Base-by-base conservation (phyloP, 192 early-diverging fungal species). In the Phlyctochytrium planicorne region DNA sequence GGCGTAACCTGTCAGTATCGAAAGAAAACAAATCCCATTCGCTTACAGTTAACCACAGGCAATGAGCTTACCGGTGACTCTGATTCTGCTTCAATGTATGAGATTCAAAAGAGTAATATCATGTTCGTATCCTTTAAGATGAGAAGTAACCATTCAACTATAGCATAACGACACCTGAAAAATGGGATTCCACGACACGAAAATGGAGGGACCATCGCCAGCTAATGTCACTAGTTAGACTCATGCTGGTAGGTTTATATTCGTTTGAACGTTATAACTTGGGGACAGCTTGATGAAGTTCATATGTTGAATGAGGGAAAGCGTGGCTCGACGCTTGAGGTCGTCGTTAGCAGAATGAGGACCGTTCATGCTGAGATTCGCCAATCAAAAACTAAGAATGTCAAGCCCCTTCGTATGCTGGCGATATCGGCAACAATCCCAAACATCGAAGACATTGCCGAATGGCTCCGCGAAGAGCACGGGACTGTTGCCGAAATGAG, bases 101-200 rank as follows among this genome's bases (percentile, higher is more conserved):
- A 86, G 4, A 75, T 88, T 3, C 78, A 80, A 60, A 69, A 63
- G 31, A 69, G 70, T 36, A 73, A 81, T 24, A 79, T 84, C 53
- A 79, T 84, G 79, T 80, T 60, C 47, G 69, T 24, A 50, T 62
- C 4, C 12, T 2, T 4, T 3, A 14, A 35, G 27, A 12, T 50
- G 1, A 52, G 17, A 20, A n/a, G 30, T 80, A 16, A 35, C 72
- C 30, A 53, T 59, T 14, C 30, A 14, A 72, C 31, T 4, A 25
- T 53, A 82, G 76, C 20, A 78, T 92, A 14, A 89, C 91, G 4
- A 92, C 91, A 1, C 91, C 91, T 17, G 91, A 92, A 70, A 91
- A 89, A 68, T 92, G 89, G 89, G 91, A 91, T 70, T 79, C 82
- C 0, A 81, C 84, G 75, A 89, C 87, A 1, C 67, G 91, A 59